Base-by-base conservation (phyloP, 2,329 filamentous ascomycete genomes). In the Colletotrichum orbiculare region DNA sequence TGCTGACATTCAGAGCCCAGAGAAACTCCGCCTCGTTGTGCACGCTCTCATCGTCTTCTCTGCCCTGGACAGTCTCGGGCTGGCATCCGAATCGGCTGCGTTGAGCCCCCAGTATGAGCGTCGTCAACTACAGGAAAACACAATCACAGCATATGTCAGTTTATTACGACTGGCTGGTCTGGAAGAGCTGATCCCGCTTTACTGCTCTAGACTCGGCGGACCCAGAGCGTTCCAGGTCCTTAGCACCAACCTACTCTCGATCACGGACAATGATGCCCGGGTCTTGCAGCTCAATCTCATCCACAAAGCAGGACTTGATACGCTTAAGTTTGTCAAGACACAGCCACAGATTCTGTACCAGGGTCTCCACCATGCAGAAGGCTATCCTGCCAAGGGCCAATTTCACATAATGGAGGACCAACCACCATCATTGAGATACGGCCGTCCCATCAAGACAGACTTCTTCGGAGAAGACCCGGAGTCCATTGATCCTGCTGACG, bases 121-220 rank as follows among this genome's bases (percentile, higher is more conserved):
- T 58, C 76, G 79, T 39, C 79, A 82, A 55, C 84, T 83, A 13
- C 85, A 89, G 69, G 91, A 97, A 72, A 93, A 92, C 71, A 88
- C 95, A 50, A 82, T 97, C 56, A 88, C 91, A 1, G 89, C 88
- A 4, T 98, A 98, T 74, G 91, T 96, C 60, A 91, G 91, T 71
- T 89, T 91, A 66, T 80, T 99, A 42, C 88, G 92, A 47, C 83
- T 91, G 50, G 87, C 87, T 13, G 87, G 89, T 39, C 87, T 96
- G 59, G 88, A 91, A 64, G 90, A 95, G 67, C 80, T 96, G 46
- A 91, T 97, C 60, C 94, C 96, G 1, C 81, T 97, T 1, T 99
- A 99, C 76, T 94, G 92, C 67, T 93, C 93, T 8, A 90, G 93
- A 71, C 82, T 99, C 11, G 83, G 87, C 9, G 79, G 83, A 7